Base-by-base conservation (phyloP, 2,329 filamentous ascomycete species). In the Lasiodiplodia theobromae region DNA sequence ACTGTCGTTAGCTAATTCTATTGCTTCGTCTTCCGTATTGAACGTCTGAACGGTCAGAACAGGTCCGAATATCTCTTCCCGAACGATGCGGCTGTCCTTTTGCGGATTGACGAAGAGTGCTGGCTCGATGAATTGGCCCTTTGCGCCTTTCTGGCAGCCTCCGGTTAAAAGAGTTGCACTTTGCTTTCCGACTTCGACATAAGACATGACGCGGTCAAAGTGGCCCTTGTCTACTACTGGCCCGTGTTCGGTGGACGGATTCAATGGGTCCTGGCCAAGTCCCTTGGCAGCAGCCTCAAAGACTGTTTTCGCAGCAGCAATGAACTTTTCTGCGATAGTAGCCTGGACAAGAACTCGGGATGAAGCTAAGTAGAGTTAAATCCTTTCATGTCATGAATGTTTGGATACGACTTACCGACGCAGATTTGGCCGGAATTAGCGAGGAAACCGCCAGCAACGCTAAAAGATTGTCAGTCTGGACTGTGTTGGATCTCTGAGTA, bases 381-480 rank as follows among this genome's bases (percentile, higher is more conserved):
- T 1, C 1, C 51, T 5, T 31, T 53, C 23, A 2, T 31, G 25
- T 14, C 4, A 31, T 14, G 5, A 16, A 31, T 7, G 93, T 85
- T 40, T 37, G 28, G n/a, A 18, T 4, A 23, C 10, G 25, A 37
- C 80, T 77, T 40, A 85, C 81, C 0, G 91, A 92, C 3, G 97
- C 86, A 77, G 96, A 96, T 40, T 97, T 93, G 12, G 93, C 86
- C 1, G 94, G 96, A 62, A 93, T 94, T 78, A 96, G 97, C 63
- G 93, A 97, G 86, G 93, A 97, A 62, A 97, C 93, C 80, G 97
- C 94, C 34, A 93, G 94, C 0, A 91, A 92, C 72, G 91, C 94
- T 85, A 92, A 96, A 82, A 96, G 96, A 80, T 97, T 85, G 96
- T 93, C 91, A 97, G 94, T 71, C 92, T 2, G 16, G 12, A 28